Conservation (phyloP, 129 eudicot species). For the Scalesia atractyloides region DNA sequence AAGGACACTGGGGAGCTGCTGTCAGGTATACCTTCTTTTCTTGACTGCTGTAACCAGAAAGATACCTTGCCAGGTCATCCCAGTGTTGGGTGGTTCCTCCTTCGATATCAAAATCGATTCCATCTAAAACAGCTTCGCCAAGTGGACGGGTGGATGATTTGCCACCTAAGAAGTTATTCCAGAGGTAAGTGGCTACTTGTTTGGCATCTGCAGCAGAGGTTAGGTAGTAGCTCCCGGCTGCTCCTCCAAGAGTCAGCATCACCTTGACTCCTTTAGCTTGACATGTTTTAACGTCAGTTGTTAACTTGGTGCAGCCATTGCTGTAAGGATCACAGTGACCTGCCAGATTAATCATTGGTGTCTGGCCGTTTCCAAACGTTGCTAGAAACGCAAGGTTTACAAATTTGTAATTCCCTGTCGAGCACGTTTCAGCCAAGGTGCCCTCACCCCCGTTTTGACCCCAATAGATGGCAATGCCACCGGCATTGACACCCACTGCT, state of each 20-base stretch:
- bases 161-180: constrained; percentile 44
- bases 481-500: constrained; percentile 26
- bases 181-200: constrained; percentile 38
- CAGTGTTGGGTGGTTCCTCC: constrained; percentile 28
- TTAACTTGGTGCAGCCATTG: constrained; percentile 29
- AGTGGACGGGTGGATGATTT: constrained; percentile 34
- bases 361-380: constrained; percentile 35
- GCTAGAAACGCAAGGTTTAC: constrained; percentile 38
- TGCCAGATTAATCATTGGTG: constrained; percentile 35
- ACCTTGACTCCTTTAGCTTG: constrained; percentile 33
- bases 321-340: constrained; percentile 40
- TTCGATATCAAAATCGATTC: constrained; percentile 45
- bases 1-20: constrained; percentile 48
- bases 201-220: constrained; percentile 35
- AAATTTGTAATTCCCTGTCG: constrained; percentile 30
- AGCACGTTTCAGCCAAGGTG: constrained; percentile 38
- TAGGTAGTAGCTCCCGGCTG: constrained; percentile 32
- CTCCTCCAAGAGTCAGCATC: constrained; percentile 40
- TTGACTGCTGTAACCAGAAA: constrained; percentile 15
- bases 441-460: constrained; percentile 46
- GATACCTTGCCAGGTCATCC: constrained; percentile 37
- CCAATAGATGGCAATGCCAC: constrained; percentile 48
- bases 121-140: constrained; percentile 40
- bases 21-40: constrained; percentile 36
- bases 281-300: constrained; percentile 30